Base-by-base conservation (phyloP, 2,329 filamentous ascomycete species). In the Xylariaceae sp. region DNA sequence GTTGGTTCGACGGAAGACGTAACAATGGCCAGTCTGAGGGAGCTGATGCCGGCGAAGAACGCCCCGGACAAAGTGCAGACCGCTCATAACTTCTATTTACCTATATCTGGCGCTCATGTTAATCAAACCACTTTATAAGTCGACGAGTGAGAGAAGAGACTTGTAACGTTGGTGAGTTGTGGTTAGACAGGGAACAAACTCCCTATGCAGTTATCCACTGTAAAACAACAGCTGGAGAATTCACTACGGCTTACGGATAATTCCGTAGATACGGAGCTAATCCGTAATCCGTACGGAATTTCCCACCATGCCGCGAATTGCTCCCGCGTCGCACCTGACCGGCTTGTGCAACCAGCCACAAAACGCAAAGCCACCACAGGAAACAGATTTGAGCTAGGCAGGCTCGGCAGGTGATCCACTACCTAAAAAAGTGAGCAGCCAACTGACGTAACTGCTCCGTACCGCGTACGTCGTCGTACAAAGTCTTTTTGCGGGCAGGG, bases 1-100 rank as follows among this genome's bases (percentile, higher is more conserved):
- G 51, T 66, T 68, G 48, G 60, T 62, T 57, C 69, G 66, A 42
- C 63, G 68, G 51, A 69, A 60, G 56, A 70, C 53, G 15, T 60
- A 64, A 23, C 53, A 53, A 45, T n/a, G 49, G 49, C 23, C 49
- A 17, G 65, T 56, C 51, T 54, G 65, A 58, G 60, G 51, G 34
- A 54, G 37, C 8, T 61, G 50, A n/a, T 62, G 58, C 45, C 65
- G 63, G 54, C 67, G 58, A 48, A 70, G 49, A 48, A 58, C 62
- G 50, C 65, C 60, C 23, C 63, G 64, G 51, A 63, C 50, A 17
- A 67, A 47, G 48, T 62, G 66, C 30, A 70, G 51, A 59, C 64
- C 63, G 42, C 56, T 70, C 69, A 71, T 71, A 37, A 17, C 59
- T 58, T 35, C n/a, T 34, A 23, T 2, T 30, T 51, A 34, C 11